Conservation (phyloP, 768 basidiomycete genomes). For the Clavulina sp. region DNA sequence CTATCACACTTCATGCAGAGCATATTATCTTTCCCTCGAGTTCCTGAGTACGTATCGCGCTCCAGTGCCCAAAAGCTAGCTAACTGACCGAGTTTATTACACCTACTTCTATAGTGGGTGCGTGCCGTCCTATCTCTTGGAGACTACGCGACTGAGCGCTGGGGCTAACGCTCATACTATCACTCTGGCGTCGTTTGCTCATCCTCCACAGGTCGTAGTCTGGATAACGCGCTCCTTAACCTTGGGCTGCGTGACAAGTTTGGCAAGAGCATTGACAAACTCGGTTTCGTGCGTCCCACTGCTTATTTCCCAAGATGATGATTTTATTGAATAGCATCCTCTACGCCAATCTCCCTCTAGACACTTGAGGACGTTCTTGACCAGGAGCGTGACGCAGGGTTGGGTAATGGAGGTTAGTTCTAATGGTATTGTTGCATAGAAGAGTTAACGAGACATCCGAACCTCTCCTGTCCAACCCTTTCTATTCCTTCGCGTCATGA, state of each 20-base stretch:
- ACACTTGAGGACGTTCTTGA: constrained; percentile 73
- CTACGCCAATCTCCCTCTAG: no score
- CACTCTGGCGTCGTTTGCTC: neutral
- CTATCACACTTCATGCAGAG: constrained; percentile 21
- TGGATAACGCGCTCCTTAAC: constrained; percentile 66
- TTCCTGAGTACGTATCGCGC: constrained; percentile 55
- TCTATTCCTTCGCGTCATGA: neutral
- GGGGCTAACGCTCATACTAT: no score
- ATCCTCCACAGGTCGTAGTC: constrained; percentile 16
- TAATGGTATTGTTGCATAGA: no score
- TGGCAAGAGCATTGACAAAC: constrained; percentile 41
- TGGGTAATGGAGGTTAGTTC: constrained; percentile 87
- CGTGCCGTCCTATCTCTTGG: neutral
- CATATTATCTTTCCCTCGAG: constrained; percentile 92
- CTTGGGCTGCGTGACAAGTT: constrained; percentile 70
- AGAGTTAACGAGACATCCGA: no score
- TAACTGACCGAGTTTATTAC: neutral
- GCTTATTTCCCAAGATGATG: neutral
- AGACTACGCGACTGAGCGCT: no score
- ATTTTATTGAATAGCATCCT: no score
- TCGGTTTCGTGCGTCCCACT: constrained; percentile 43
- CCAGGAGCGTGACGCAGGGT: constrained; percentile 80
- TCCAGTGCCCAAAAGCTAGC: no score
- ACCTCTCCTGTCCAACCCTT: neutral
- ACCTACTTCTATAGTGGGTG: constrained; percentile 12